Conservation (phyloP, 768 basidiomycete genomes). For the Russula earlei region DNA sequence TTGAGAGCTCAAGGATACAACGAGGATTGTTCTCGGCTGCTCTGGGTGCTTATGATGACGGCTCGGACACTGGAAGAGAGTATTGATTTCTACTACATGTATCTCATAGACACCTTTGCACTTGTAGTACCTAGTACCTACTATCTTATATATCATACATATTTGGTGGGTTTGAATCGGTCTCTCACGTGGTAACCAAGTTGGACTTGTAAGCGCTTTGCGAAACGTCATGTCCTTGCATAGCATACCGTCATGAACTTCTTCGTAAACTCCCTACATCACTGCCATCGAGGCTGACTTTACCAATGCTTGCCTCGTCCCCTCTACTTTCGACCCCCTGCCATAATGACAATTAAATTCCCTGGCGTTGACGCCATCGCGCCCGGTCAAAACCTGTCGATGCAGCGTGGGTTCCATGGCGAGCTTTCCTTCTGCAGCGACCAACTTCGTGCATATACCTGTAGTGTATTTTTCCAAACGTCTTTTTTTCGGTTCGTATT, state of each 20-base stretch:
- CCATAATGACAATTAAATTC: slow-evolving; percentile 46
- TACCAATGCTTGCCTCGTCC: slow-evolving; percentile 48
- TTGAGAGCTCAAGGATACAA: background rate
- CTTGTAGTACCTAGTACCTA: background rate
- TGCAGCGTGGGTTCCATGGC: slow-evolving; percentile 40
- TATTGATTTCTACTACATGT: slow-evolving; percentile 6
- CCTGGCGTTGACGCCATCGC: slow-evolving; percentile 38
- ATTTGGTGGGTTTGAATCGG: no score
- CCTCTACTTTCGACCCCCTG: slow-evolving; percentile 48
- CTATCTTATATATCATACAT: slow-evolving; percentile 14
- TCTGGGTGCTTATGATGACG: background rate
- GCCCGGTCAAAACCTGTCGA: slow-evolving; percentile 50
- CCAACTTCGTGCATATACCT: background rate
- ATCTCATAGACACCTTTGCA: slow-evolving; percentile 4
- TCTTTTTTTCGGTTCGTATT: background rate
- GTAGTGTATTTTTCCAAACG: background rate
- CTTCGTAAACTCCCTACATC: slow-evolving; percentile 31
- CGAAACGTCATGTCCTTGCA: background rate
- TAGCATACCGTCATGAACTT: background rate
- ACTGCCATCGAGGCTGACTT: slow-evolving; percentile 64
- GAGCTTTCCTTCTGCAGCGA: background rate
- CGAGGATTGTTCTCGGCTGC: background rate
- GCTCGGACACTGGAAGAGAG: slow-evolving; percentile 17
- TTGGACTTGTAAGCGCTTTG: no score
- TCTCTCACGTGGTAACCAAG: no score